Base-by-base conservation (phyloP, 306 rosid species). In the Geum urbanum region DNA sequence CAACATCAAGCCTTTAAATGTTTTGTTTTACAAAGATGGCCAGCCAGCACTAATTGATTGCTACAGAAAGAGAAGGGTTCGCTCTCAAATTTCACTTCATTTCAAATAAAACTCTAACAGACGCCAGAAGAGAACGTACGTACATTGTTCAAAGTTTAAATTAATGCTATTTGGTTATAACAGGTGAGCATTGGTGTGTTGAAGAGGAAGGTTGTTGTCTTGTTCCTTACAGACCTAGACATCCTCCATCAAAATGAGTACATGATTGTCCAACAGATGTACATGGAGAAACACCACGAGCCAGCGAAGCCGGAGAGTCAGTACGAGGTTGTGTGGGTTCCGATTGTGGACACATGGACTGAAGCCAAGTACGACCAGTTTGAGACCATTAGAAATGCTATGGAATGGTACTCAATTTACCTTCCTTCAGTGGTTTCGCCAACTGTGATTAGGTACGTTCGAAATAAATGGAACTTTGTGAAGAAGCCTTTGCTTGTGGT, bases 311-410 rank as follows among this genome's bases (percentile, higher is more conserved):
- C 67, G 4, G 82, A 81, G 74, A 70, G 80, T 63, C 88, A 78
- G 63, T 86, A 81, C 32, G 88, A 81, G 39, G 69, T 89, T 0
- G 81, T 89, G 46, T 89, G 96, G 96, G 57, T 89, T 67, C 96
- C 96, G 1, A 58, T 85, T 53, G 67, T 74, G 71, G 80, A 85
- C 43, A 24, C 19, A 4, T 80, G 84, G 84, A 66, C 70, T 0
- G 67, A 39, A 6, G 67, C 24, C 8, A 80, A 71, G 51, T 4
- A 43, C 41, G 44, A 43, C 27, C 20, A 20, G 64, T 84, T 86
- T 20, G 74, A 77, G 50, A 39, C 0, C 22, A 48, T 81, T 16
- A 80, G 63, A 76, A 12, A 72, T n/a, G 51, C 15, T 49, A 86
- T 85, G 90, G 59, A 78, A 9, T 89, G 90, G 87, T 57, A 71